Base-by-base conservation (phyloP, 2,329 filamentous ascomycete species). In the Ciborinia camelliae region DNA sequence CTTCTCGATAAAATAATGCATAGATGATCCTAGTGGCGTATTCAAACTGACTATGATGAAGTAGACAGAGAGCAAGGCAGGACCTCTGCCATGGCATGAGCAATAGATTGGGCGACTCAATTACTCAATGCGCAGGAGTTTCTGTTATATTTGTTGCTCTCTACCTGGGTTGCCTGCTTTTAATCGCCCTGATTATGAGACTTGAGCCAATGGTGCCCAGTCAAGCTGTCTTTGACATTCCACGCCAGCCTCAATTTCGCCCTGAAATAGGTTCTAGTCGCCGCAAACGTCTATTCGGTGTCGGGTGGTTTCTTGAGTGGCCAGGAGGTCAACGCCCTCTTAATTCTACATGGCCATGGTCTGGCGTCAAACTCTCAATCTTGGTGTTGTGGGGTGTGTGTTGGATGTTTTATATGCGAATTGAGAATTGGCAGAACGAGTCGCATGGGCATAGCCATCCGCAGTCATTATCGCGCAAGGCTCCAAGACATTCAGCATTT, bases 281-380 rank as follows among this genome's bases (percentile, higher is more conserved):
- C 30, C 43, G 68, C 8, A 41, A 58, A 26, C 64, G 61, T n/a
- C 41, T 70, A 14, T 71, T 68, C 43, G 70, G 65, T 45, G 58
- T 68, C 47, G 70, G 67, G 57, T 72, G 70, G 67, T 70, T 71
- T 65, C 68, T 71, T 47, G 71, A 72, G 55, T 72, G 69, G 69
- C 70, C 69, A 32, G 55, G 67, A 64, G 68, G 67, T 10, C 65
- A 66, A 57, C 70, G 64, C 35, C 70, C 68, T 39, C 53, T 71
- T 35, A 69, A 70, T 54, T 72, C 71, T 26, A 71, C 68, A 54
- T 73, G 70, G 70, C 70, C 67, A 30, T 72, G 70, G 68, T 64
- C 66, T 59, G 69, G 69, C 28, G 67, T 71, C 4, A 71, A 69
- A 59, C 68, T 69, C 32, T 70, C 69, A n/a, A 57, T 73, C 39